Base-by-base conservation (phyloP, 148 eudicot species). In the Fagopyrum tataricum region DNA sequence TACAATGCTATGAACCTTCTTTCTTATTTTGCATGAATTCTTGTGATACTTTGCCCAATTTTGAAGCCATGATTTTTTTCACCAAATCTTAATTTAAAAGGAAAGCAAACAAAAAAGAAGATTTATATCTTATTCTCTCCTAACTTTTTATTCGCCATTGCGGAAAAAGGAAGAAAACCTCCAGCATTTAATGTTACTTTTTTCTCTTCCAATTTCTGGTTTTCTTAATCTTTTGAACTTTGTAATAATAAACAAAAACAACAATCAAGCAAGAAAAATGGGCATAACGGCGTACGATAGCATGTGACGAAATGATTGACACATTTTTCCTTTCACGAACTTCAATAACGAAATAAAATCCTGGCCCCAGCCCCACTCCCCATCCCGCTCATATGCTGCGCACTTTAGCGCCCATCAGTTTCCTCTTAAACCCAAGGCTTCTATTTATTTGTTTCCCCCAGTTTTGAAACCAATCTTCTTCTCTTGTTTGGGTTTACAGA, bases 331-430 rank as follows among this genome's bases (percentile, higher is more conserved):
- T 61, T 31, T 61, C 67, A 61, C 67, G 67, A 61, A 3, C 41
- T 61, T 61, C 67, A 61, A 61, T 61, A 61, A 31, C 67, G 41
- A 31, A 61, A 55, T 49, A 55, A 61, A 61, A 6, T 26, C 5
- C 49, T 10, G 49, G 49, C 49, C 49, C 49, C 1, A 41, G 41
- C 41, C 67, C 67, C 67, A 61, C 67, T 2, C 7, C 41, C 40
- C 67, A 31, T 61, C 67, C 41, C 67, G 67, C 67, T 31, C 42
- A 61, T 61, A 61, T 24, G 37, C 21, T 53, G 37, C 64, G 64
- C 64, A 58, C 64, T 58, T 58, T 58, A 58, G 64, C 64, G 64
- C 64, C 64, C 64, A 21, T 58, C 9, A 58, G 7, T 58, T 58
- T 61, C 6, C 39, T 31, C 41, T 61, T 56, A 18, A 56, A 56